Base-by-base conservation (phyloP, 192 early-diverging fungal species). In the Linnemannia schmuckeri region DNA sequence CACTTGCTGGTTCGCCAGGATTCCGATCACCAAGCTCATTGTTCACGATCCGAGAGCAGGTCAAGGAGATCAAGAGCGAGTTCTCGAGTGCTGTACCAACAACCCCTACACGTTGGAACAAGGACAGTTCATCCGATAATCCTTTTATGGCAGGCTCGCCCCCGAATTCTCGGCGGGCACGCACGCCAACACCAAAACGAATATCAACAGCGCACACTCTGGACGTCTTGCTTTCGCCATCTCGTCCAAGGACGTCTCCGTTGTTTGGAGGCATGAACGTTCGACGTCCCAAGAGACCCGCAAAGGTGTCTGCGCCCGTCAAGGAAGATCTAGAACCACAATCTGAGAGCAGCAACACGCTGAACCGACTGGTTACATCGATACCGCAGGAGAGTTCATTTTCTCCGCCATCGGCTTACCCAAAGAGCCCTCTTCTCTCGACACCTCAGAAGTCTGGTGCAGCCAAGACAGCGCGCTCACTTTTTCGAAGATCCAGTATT, bases 261-360 rank as follows among this genome's bases (percentile, higher is more conserved):
- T n/a, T 80, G 3, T 85, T 85, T 66, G 83, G 83, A 7, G 83
- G 83, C 0, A 85, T 85, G 83, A 76, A 79, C 72, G 75, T 66
- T 46, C 78, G 78, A 38, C 73, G 78, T 20, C 49, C 54, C 24
- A 85, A 76, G 69, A 46, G 57, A 27, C 18, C 27, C 3, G 15
- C 24, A 18, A 54, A 78, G 49, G 7, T 47, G n/a, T 27, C 74
- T 33, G 74, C 74, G 9, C 78, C 83, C 6, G 77, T 75, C 15
- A 35, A 49, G 18, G 66, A 78, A 17, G 82, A 78, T 52, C 76
- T 78, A 9, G 82, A 78, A 30, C 72, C 82, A 27, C n/a, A 66
- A 9, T 9, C 13, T 33, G 61, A 66, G 61, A 33, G 13, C 9
- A 44, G 20, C 55, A 33, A 44, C 55, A 68, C 40, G 57, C 27